Conservation (phyloP, 2,329 filamentous ascomycete species). For the Calonectria pteridis region DNA sequence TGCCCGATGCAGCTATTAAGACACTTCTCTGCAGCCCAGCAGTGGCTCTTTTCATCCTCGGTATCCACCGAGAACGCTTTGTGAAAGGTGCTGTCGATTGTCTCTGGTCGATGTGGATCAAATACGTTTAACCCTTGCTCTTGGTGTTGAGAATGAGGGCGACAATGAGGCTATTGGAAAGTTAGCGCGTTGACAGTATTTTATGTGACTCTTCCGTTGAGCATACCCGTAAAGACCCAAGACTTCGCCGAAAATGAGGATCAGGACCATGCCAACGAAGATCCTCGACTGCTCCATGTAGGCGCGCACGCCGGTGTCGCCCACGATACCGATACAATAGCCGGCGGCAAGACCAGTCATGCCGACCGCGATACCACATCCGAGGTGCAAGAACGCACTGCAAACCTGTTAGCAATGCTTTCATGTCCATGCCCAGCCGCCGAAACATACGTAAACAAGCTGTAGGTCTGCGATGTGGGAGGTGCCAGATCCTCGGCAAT, state of each 20-base stretch:
- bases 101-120: background rate
- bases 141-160: slow-evolving; percentile 94
- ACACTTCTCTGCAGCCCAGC: slow-evolving; percentile 42
- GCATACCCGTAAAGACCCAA: slow-evolving; percentile 93
- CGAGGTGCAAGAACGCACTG: slow-evolving; percentile 93
- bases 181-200: slow-evolving; percentile 15
- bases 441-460: slow-evolving; percentile 79
- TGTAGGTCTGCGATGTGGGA: slow-evolving; percentile 76
- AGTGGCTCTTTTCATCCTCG: slow-evolving; percentile 30
- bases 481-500: slow-evolving; percentile 91
- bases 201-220: slow-evolving; percentile 13
- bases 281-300: slow-evolving; percentile 97
- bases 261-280: slow-evolving; percentile 98
- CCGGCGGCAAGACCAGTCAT: slow-evolving; percentile 93
- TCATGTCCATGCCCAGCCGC: background rate
- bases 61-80: slow-evolving; percentile 28
- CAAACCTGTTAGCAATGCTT: slow-evolving; percentile 35
- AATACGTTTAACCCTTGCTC: slow-evolving; percentile 67
- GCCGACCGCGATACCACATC: slow-evolving; percentile 89
- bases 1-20: slow-evolving; percentile 53
- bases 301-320: slow-evolving; percentile 91
- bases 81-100: slow-evolving; percentile 12
- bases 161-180: slow-evolving; percentile 79
- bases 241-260: slow-evolving; percentile 98
- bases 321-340: slow-evolving; percentile 96